phyloP scores from a whole-genome alignment of 805 yeast species.

The Nakazawaea siamensis region DNA sequence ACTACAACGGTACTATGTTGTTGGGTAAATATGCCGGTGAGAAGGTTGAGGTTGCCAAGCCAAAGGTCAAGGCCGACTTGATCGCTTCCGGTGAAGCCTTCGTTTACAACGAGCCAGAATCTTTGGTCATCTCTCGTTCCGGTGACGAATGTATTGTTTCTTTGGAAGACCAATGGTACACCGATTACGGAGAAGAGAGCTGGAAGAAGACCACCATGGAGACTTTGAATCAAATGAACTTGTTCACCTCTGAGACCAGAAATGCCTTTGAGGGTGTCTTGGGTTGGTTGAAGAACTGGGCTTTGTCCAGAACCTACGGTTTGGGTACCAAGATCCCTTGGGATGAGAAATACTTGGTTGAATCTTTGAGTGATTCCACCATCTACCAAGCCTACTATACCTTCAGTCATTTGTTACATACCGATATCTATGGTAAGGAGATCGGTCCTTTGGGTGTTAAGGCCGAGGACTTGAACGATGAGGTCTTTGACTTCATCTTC shows the following conservation, averaged over 20 bases:
- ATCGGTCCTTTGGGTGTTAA: slow-evolving; percentile 66
- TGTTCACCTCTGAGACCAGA: slow-evolving; percentile 75
- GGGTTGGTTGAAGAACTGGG: slow-evolving; percentile 98
- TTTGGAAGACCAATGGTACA: slow-evolving; percentile 96
- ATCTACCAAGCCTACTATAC: slow-evolving; percentile 94
- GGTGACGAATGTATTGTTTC: slow-evolving; percentile 97
- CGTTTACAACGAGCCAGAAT: slow-evolving; percentile 92
- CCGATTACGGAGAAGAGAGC: slow-evolving; percentile 89
- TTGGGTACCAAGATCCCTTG: slow-evolving; percentile 93
- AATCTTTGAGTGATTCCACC: slow-evolving; percentile 93
- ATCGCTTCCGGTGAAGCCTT: slow-evolving; percentile 74
- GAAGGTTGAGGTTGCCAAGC: slow-evolving; percentile 86
- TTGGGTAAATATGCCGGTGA: slow-evolving; percentile 81
- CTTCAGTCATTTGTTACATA: slow-evolving; percentile 75
- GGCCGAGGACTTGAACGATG: slow-evolving; percentile 85
- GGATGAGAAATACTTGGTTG: slow-evolving; percentile 91
- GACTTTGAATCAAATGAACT: slow-evolving; percentile 67
- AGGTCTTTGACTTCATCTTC: slow-evolving; percentile 88
- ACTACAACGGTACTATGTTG: slow-evolving; percentile 77
- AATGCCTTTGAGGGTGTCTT: slow-evolving; percentile 91
- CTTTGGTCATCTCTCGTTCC: slow-evolving; percentile 82
- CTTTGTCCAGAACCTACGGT: slow-evolving; percentile 94
- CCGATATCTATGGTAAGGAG: slow-evolving; percentile 74
- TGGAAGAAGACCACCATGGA: slow-evolving; percentile 83
- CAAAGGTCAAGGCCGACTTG: slow-evolving; percentile 76